These are phyloP conservation scores for Crotalaria pallida DNA, from an alignment of 306 rosid species.

Conservation along the genomic window DNA sequence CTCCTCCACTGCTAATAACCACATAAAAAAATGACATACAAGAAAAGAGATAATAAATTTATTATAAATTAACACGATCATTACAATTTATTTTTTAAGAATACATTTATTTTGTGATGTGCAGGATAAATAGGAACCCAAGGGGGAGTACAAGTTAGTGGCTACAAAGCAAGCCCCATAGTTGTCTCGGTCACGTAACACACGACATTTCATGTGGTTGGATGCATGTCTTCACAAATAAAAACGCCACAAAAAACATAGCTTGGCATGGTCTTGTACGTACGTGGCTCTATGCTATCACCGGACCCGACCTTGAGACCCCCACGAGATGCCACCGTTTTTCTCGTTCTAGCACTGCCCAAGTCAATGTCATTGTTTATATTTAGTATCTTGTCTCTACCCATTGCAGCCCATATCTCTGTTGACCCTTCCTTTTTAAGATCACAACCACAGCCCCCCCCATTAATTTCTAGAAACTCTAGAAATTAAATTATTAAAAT, in stretches of 20 bases:
- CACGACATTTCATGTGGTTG: conserved; percentile 37
- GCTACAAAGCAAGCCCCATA: conserved; percentile 30
- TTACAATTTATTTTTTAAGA: too few relatives aligned
- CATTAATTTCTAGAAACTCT: not conserved
- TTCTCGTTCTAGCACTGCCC: conserved; percentile 6
- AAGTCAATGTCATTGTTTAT: conserved; percentile 32
- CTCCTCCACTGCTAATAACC: too few relatives aligned
- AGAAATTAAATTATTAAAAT: conserved; percentile 18
- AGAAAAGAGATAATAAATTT: too few relatives aligned
- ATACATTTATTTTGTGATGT: too few relatives aligned
- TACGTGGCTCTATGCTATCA: not conserved
- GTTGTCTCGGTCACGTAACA: conserved; percentile 12
- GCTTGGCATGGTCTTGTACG: conserved; percentile 9
- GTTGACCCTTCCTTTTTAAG: conserved; percentile 30
- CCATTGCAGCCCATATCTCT: conserved; percentile 5
- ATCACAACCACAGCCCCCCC: not conserved
- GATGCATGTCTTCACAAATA: conserved; percentile 23
- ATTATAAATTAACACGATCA: too few relatives aligned
- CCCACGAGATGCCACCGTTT: conserved; percentile 25
- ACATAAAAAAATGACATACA: too few relatives aligned
- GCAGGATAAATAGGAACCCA: too few relatives aligned
- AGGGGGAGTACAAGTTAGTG: conserved; percentile 23
- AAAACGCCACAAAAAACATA: conserved; percentile 5
- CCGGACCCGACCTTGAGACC: not conserved
- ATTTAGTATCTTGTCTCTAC: conserved; percentile 20